Evolutionary conservation across 208 protist species (phyloP), one percentile per base, ranked within the genome.

Genomic region (Borovskyia barvae): DNA sequence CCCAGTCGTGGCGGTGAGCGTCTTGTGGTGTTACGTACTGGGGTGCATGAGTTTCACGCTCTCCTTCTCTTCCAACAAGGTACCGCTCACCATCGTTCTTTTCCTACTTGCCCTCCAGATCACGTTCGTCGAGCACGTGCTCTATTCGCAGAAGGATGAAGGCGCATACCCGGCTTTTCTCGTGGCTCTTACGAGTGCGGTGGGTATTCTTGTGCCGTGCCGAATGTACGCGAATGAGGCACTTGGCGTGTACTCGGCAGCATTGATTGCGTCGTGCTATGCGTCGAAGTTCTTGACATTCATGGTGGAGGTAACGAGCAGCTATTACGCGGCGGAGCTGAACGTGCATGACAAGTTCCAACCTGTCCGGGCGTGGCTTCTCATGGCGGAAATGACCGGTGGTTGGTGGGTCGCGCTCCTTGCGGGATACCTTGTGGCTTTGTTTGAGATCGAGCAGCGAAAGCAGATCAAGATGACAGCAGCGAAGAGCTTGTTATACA

Each of bases 81-180:
- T 49, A 2, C 60, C 72, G 1, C 62, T 92, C 29, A 55, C 82
- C 15, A 37, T 82, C 1, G n/a, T 70, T 14, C 55, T 95, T 12
- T 83, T 88, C 43, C 53, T 86, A 25, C 80, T 91, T n/a, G 79
- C 83, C 14, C 24, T 85, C 33, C 74, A 90, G 71, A 41, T 92
- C 25, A 76, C 72, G 25, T 90, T 80, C 61, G 79, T 95, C 1
- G 86, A 95, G 70, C 81, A 93, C 40, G 80, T 95, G 22, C 72
- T 95, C 24, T 90, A 89, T 66, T 91, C 85, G 12, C 90, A 95
- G 63, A 80, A 82, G 35, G 85, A 90, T 61, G 80, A 86, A 17
- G 77, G 71, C 22, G 74, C 75, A 17, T 95, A 95, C 72, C 82
- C 86, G 3, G 81, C 72, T 14, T 60, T 79, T n/a, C 66, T 90